A percentile compares a stretch with the other conserved stretches of the same genome.
phyloP scores from a whole-genome alignment of 192 early-diverging fungal genomes.

The Entomortierella chlamydospora region DNA sequence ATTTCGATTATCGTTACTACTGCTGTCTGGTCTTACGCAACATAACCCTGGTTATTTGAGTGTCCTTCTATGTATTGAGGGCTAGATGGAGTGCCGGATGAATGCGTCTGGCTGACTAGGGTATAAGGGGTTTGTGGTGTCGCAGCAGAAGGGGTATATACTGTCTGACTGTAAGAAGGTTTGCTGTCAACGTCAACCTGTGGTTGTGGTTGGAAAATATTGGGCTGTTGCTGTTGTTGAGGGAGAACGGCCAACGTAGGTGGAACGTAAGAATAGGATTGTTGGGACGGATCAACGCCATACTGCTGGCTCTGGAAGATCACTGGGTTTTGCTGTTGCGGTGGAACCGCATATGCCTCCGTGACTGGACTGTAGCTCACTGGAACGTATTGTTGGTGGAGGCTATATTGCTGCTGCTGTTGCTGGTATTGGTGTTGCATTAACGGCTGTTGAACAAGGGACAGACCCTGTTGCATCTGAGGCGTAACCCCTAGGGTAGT shows the following conservation, averaged over 20 bases:
- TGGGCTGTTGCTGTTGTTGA: background rate
- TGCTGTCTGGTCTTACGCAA: background rate
- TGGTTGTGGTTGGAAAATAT: slow-evolving; percentile 37
- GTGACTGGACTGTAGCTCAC: background rate
- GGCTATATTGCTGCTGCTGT: slow-evolving; percentile 26
- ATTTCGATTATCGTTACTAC: background rate
- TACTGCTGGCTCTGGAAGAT: slow-evolving; percentile 1
- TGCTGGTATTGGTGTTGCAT: slow-evolving; percentile 13
- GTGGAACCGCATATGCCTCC: too few relatives aligned
- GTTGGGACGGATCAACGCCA: background rate
- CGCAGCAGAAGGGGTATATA: slow-evolving; percentile 4
- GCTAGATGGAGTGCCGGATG: slow-evolving; percentile 1
- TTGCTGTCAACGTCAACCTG: background rate
- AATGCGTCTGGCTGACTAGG: slow-evolving; percentile 14
- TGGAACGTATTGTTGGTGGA: slow-evolving; percentile 1
- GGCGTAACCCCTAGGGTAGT: background rate
- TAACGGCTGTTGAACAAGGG: background rate
- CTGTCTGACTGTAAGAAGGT: slow-evolving; percentile 1
- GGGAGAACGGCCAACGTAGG: slow-evolving; percentile 1
- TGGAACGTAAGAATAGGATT: background rate
- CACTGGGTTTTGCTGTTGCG: background rate
- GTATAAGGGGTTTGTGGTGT: slow-evolving; percentile 20
- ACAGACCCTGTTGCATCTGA: slow-evolving; percentile 4
- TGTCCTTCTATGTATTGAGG: slow-evolving; percentile 14
- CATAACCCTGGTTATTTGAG: slow-evolving; percentile 11